Conservation (phyloP, 441 rosid genomes). For the Kokia cookei region DNA sequence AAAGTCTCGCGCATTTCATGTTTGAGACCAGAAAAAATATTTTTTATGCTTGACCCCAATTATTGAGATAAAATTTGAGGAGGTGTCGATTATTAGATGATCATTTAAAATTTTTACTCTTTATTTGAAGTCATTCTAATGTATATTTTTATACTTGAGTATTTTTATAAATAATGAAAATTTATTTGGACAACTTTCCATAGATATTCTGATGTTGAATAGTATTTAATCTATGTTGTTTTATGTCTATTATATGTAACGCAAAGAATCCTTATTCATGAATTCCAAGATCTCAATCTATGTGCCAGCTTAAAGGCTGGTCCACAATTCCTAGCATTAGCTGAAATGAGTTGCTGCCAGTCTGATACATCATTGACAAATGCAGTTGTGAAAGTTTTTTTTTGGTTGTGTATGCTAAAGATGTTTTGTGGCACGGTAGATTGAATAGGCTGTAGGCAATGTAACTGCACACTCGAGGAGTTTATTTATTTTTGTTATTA, state of each 20-base stretch:
- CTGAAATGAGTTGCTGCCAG: slow-evolving; percentile 16
- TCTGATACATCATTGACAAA: slow-evolving; percentile 24
- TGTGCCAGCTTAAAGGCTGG: slow-evolving; percentile 31
- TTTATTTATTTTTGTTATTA: too few relatives aligned
- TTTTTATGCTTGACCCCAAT: too few relatives aligned
- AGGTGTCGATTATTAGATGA: too few relatives aligned
- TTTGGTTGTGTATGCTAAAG: neutral
- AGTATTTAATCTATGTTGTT: neutral
- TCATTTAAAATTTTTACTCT: too few relatives aligned
- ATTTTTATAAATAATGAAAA: too few relatives aligned
- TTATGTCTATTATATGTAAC: neutral
- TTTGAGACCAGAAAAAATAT: too few relatives aligned
- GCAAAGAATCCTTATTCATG: neutral
- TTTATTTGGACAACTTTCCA: too few relatives aligned
- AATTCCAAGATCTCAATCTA: slow-evolving; percentile 10
- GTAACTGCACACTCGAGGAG: neutral
- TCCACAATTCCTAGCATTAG: slow-evolving; percentile 19
- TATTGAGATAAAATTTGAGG: too few relatives aligned
- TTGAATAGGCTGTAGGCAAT: neutral
- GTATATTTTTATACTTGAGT: too few relatives aligned
- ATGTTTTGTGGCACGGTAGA: neutral
- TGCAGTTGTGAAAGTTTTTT: neutral
- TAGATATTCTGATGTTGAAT: neutral
- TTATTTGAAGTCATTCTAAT: too few relatives aligned
- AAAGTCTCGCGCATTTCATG: too few relatives aligned